Conservation (phyloP, 2,329 filamentous ascomycete species). For the Botrytis galanthina region DNA sequence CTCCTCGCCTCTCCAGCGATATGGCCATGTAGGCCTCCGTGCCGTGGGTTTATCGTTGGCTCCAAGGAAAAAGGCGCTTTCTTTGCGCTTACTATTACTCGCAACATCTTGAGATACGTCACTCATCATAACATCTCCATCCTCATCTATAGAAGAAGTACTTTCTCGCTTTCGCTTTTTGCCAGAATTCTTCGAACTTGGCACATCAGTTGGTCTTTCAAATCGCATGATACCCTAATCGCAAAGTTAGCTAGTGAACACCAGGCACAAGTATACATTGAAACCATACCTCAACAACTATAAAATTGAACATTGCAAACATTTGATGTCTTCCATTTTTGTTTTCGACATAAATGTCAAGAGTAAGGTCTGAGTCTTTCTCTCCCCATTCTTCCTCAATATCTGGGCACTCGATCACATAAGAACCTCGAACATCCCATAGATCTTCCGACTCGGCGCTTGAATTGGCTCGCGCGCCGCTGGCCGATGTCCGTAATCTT, state of each 20-base stretch:
- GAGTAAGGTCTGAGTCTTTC: conserved; percentile 9
- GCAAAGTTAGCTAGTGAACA: background rate
- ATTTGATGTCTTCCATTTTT: conserved; percentile 24
- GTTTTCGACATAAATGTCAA: conserved; percentile 24
- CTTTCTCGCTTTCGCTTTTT: conserved; percentile 23
- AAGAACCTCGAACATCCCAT: conserved; percentile 26
- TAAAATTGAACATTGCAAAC: conserved; percentile 26
- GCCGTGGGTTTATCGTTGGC: conserved; percentile 26
- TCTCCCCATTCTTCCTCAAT: conserved; percentile 23
- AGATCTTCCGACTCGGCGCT: background rate
- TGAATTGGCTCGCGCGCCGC: background rate
- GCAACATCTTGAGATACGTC: conserved; percentile 2
- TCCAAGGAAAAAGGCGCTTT: conserved; percentile 22
- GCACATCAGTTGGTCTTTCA: conserved; percentile 24
- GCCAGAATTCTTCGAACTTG: conserved; percentile 7
- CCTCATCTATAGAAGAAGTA: conserved; percentile 17
- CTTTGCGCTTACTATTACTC: conserved; percentile 11
- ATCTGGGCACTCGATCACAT: conserved; percentile 20
- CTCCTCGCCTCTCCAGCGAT: conserved; percentile 29
- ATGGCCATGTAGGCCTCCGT: conserved; percentile 25
- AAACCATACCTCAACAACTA: conserved; percentile 21
- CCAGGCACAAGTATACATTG: background rate
- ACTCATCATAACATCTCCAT: conserved; percentile 22
- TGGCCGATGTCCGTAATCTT: background rate
- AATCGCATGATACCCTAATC: conserved; percentile 26